Conservation (phyloP, 176 grass and related monocot genomes). For the Themeda triandra region DNA sequence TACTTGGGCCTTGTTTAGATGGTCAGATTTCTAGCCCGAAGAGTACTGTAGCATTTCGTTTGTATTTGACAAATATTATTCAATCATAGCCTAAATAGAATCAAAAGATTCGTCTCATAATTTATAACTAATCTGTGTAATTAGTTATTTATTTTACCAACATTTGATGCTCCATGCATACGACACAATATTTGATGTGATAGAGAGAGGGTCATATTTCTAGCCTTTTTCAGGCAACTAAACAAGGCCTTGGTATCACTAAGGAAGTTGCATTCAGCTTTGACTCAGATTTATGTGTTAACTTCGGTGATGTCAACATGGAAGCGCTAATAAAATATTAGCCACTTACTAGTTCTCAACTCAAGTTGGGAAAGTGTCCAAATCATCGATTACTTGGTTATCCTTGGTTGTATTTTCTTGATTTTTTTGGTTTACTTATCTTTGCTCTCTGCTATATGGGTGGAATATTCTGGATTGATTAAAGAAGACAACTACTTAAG, state of each 20-base stretch:
- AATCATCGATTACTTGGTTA: constrained; percentile 6
- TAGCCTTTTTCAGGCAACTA: no score
- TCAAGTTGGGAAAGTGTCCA: background rate
- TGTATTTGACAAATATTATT: no score
- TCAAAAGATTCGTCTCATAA: no score
- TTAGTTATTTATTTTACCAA: no score
- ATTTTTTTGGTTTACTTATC: background rate
- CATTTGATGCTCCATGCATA: no score
- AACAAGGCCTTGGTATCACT: background rate
- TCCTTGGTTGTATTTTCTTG: background rate
- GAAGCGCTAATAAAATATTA: background rate
- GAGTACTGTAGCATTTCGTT: no score
- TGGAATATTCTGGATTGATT: constrained; percentile 6
- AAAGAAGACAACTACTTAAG: background rate
- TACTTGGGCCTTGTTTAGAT: no score
- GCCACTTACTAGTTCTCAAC: background rate
- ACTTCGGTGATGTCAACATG: background rate
- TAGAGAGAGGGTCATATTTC: no score
- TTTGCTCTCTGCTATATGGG: background rate
- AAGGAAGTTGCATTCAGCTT: background rate
- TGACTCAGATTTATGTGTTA: background rate
- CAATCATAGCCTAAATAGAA: no score
- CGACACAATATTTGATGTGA: no score
- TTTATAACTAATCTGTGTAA: no score
- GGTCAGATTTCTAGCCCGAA: no score